Conservation (phyloP, 768 basidiomycete species). For the Suillus fuscotomentosus region DNA sequence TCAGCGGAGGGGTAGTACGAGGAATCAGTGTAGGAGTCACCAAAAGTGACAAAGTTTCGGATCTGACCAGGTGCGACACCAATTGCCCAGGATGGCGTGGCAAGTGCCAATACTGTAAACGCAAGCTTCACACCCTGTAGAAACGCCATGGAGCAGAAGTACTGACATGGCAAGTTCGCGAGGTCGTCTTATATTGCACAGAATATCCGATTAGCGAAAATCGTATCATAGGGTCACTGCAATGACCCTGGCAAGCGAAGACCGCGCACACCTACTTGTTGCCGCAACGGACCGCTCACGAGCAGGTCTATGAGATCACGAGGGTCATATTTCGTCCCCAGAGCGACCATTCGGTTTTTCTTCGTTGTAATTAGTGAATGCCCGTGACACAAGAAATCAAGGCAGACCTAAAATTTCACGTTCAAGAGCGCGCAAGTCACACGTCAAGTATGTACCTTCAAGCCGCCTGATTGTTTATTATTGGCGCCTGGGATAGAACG, state of each 20-base stretch:
- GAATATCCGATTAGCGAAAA: not conserved
- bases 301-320: slow-evolving; percentile 1
- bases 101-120: slow-evolving; percentile 13
- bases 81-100: slow-evolving; percentile 5
- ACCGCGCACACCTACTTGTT: not conserved
- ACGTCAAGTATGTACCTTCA: not conserved
- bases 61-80: slow-evolving; percentile 45
- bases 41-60: slow-evolving; percentile 65
- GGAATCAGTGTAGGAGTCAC: slow-evolving; percentile 64
- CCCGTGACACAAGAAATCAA: not conserved
- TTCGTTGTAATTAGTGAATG: not conserved
- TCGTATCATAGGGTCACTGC: slow-evolving; percentile 4
- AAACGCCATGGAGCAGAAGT: slow-evolving; percentile 4
- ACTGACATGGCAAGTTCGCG: not conserved
- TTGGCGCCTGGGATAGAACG: not conserved
- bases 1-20: slow-evolving; percentile 33
- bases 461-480: not conserved
- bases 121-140: slow-evolving; percentile 8
- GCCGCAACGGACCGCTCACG: not conserved
- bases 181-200: slow-evolving; percentile 6
- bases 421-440: not conserved
- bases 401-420: not conserved
- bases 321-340: not conserved
- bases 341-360: not conserved
- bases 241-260: not conserved